Evolutionary conservation across 306 rosid species (phyloP).

Genomic region (Vigna reflexopilosa): DNA sequence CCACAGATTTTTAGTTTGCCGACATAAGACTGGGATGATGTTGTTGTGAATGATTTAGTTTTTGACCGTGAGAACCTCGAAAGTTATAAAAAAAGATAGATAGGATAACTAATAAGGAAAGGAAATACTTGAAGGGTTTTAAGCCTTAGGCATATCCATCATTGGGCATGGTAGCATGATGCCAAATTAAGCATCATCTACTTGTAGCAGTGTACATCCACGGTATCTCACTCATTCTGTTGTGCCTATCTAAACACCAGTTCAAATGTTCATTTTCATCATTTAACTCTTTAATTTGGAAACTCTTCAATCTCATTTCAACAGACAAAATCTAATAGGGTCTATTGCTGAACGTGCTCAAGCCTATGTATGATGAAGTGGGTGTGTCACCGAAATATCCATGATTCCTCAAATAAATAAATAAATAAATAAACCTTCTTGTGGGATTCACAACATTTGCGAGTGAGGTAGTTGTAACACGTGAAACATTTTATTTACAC

Average conservation of each 20-base stretch:
- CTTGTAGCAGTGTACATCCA: slow-evolving; percentile 4
- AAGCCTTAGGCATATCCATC: slow-evolving; percentile 32
- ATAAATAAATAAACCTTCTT: not conserved
- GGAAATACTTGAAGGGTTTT: slow-evolving; percentile 1
- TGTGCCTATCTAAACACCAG: slow-evolving; percentile 20
- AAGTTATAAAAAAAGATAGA: slow-evolving; percentile 19
- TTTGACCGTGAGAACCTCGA: slow-evolving; percentile 41
- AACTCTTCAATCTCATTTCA: not conserved
- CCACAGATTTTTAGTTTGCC: slow-evolving; percentile 39
- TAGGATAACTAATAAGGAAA: slow-evolving; percentile 28
- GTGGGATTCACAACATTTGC: slow-evolving; percentile 28
- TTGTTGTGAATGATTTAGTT: not conserved
- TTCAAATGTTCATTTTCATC: not conserved
- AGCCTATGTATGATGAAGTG: not conserved
- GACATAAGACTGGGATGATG: slow-evolving; percentile 12
- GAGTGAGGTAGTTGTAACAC: slow-evolving; percentile 38
- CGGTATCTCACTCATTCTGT: slow-evolving; percentile 40
- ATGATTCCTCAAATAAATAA: not conserved
- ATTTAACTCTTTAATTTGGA: no score
- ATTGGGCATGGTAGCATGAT: slow-evolving; percentile 22
- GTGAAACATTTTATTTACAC: slow-evolving; percentile 16
- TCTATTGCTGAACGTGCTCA: not conserved
- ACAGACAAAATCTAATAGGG: not conserved
- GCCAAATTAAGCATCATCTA: slow-evolving; percentile 40
- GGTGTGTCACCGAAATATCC: slow-evolving; percentile 27